These are phyloP conservation scores for Viola pubescens DNA, from an alignment of 441 rosid genomes.

Conservation along the genomic window DNA sequence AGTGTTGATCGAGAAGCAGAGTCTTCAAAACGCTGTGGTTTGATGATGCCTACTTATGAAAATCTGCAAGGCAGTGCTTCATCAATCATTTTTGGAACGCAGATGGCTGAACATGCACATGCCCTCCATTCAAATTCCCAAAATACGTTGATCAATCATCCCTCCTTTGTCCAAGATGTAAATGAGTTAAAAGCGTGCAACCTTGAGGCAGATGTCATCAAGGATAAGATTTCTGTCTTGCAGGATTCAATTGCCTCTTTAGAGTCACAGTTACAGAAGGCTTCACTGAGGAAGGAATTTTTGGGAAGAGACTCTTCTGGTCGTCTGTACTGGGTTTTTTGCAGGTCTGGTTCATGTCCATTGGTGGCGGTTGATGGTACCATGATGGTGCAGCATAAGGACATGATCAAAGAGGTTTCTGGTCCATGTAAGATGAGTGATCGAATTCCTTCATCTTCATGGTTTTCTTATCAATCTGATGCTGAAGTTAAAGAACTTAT, in stretches of 20 bases:
- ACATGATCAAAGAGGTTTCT: constrained; percentile 12
- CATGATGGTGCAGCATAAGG: constrained; percentile 16
- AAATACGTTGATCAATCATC: constrained; percentile 8
- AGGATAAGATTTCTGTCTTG: constrained; percentile 28
- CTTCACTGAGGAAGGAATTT: constrained; percentile 38
- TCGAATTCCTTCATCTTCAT: constrained; percentile 22
- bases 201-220: constrained; percentile 20
- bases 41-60: constrained; percentile 5
- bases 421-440: constrained; percentile 15
- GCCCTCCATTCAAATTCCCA: constrained; percentile 9
- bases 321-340: constrained; percentile 41
- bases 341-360: constrained; percentile 29
- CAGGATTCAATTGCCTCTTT: constrained; percentile 33
- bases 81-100: constrained; percentile 14
- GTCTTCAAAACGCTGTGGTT: constrained; percentile 4
- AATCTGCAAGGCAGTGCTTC: constrained; percentile 5
- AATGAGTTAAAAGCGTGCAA: constrained; percentile 23
- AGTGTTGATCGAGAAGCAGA: constrained; percentile 6
- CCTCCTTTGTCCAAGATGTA: constrained; percentile 10
- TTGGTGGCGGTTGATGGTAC: constrained; percentile 40
- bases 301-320: constrained; percentile 45
- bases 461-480: constrained; percentile 38
- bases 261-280: constrained; percentile 32
- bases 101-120: constrained; percentile 9
- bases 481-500: constrained; percentile 39